A percentile compares a stretch with the other conserved stretches of the same genome.
Evolutionary conservation across 768 basidiomycete species (phyloP).

Genomic region (Peribolospora kevripleyi): DNA sequence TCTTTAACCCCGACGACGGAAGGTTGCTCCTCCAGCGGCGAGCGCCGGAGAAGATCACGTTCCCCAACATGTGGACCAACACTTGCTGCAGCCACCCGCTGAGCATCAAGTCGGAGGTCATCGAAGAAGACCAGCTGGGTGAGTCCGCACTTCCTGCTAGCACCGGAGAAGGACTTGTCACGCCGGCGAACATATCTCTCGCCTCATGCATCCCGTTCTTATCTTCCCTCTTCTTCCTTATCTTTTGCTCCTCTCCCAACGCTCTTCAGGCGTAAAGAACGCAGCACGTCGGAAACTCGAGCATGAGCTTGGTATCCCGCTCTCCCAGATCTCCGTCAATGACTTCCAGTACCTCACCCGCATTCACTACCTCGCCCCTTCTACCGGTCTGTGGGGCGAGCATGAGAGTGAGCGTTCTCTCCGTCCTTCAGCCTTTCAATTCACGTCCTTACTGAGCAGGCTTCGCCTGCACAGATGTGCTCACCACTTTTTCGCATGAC

Average conservation of each 20-base stretch:
- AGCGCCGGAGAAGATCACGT: slow-evolving; percentile 96
- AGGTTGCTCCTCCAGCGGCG: slow-evolving; percentile 81
- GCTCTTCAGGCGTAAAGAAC: slow-evolving; percentile 41
- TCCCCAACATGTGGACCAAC: slow-evolving; percentile 99
- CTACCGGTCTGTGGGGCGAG: slow-evolving; percentile 82
- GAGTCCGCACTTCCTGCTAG: slow-evolving; percentile 3
- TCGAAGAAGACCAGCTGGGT: slow-evolving; percentile 43
- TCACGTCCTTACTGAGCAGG: not conserved
- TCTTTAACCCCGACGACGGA: slow-evolving; percentile 84
- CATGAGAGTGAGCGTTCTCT: slow-evolving; percentile 50
- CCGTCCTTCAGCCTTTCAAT: not conserved
- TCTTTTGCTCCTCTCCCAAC: not conserved
- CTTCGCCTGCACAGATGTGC: not conserved
- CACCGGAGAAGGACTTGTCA: not conserved
- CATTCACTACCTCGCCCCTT: slow-evolving; percentile 93
- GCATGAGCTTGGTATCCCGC: slow-evolving; percentile 86
- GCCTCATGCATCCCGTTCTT: not conserved
- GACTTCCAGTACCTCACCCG: slow-evolving; percentile 81
- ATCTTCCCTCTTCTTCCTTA: too few species aligned
- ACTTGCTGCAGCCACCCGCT: slow-evolving; percentile 96
- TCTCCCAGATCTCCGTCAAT: slow-evolving; percentile 46
- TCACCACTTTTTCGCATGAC: not conserved
- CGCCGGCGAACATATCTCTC: too few species aligned
- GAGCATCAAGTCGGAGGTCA: slow-evolving; percentile 43
- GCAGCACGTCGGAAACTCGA: slow-evolving; percentile 91